Conservation (phyloP, 192 early-diverging fungal species). For the Backusella australiensis region DNA sequence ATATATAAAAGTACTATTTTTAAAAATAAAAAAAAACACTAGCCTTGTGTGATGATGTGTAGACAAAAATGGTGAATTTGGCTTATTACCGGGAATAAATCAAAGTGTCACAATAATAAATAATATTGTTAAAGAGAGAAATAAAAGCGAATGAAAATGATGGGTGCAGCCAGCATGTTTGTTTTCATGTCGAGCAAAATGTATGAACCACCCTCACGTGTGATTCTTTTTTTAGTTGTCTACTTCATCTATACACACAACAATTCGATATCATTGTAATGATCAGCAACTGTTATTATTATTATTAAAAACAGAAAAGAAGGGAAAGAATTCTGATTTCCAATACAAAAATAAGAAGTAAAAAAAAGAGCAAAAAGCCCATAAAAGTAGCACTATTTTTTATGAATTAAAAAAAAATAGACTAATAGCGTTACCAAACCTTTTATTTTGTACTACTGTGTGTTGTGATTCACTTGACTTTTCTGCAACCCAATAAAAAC, state of each 20-base stretch:
- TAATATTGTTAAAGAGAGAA: not conserved
- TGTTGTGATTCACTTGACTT: not conserved
- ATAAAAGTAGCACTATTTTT: not conserved
- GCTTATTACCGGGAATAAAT: not conserved
- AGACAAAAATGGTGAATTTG: not conserved
- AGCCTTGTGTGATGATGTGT: not conserved
- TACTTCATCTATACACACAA: not conserved
- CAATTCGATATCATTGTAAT: not conserved
- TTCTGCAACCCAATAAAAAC: not conserved
- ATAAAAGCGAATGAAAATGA: not conserved
- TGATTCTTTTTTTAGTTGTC: not conserved
- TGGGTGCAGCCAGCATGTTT: not conserved
- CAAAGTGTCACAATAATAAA: not conserved
- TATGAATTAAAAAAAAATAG: not conserved
- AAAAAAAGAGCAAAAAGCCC: not conserved
- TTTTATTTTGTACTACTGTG: not conserved
- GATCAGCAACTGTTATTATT: not conserved
- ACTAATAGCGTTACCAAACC: not conserved
- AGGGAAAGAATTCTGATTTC: not conserved
- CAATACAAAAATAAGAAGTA: not conserved
- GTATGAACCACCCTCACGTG: not conserved
- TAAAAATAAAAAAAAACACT: not conserved
- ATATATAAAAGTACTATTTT: constrained; percentile 5
- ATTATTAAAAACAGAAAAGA: constrained; percentile 2
- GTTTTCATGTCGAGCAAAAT: not conserved